These are phyloP conservation scores for Hypoxylon sp. DNA, from an alignment of 2,329 filamentous ascomycete genomes.

Conservation along the genomic window DNA sequence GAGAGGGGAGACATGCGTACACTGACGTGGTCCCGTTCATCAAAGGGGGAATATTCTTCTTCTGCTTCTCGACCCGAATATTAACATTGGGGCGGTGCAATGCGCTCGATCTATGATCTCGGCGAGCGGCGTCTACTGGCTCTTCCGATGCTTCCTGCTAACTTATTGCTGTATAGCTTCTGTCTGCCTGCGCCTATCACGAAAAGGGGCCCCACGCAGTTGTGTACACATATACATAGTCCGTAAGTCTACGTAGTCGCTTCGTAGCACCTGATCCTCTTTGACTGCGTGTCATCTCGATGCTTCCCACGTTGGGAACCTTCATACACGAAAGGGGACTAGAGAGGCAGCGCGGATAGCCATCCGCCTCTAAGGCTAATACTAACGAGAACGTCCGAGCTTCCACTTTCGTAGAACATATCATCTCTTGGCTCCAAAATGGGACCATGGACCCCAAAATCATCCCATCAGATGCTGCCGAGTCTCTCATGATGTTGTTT, in stretches of 20 bases:
- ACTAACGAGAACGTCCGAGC: background rate
- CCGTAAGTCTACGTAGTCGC: constrained; percentile 26
- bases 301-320: constrained; percentile 35
- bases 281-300: constrained; percentile 51
- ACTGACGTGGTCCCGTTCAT: constrained; percentile 49
- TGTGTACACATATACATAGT: constrained; percentile 12
- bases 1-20: constrained; percentile 39
- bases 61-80: constrained; percentile 22
- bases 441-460: constrained; percentile 14
- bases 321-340: constrained; percentile 29
- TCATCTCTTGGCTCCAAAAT: constrained; percentile 34
- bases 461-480: constrained; percentile 26
- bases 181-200: constrained; percentile 2
- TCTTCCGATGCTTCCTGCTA: background rate
- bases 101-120: constrained; percentile 42
- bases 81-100: constrained; percentile 39
- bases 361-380: constrained; percentile 28
- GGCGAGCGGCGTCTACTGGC: constrained; percentile 15
- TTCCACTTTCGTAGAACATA: constrained; percentile 23
- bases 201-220: constrained; percentile 21
- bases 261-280: constrained; percentile 48
- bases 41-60: constrained; percentile 41
- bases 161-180: background rate
- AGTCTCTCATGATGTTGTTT: constrained; percentile 10
- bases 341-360: constrained; percentile 29